phyloP scores from a whole-genome alignment of 495 filamentous ascomycete genomes.

The Penicillium cinerascens region DNA sequence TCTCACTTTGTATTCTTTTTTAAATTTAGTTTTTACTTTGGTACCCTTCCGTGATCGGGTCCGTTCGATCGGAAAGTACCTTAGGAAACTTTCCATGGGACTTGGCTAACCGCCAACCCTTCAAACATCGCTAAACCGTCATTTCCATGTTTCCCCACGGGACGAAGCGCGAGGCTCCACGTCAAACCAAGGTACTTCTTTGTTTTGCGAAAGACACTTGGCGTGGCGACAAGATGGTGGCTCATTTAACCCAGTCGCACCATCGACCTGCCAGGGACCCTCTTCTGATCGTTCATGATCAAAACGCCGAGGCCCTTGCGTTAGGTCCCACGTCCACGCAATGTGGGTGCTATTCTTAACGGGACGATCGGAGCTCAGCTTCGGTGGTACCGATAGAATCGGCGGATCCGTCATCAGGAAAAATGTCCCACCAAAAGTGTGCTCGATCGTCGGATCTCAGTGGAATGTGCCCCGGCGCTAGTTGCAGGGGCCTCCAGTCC shows the following conservation, averaged over 20 bases:
- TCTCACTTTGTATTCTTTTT: background rate
- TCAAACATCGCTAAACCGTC: background rate
- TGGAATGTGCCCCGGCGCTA: conserved; percentile 22
- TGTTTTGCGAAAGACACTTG: conserved; percentile 3
- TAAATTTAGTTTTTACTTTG: background rate
- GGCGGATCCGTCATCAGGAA: conserved; percentile 1
- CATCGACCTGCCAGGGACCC: conserved; percentile 3
- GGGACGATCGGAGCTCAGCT: conserved; percentile 10
- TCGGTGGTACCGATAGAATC: conserved; percentile 6
- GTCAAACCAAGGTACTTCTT: conserved; percentile 12
- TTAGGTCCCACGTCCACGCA: conserved; percentile 9
- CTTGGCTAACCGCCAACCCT: background rate
- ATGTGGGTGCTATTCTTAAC: conserved; percentile 24
- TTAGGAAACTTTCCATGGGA: background rate
- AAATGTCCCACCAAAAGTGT: background rate
- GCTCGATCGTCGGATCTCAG: conserved; percentile 27
- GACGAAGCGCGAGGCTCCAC: conserved; percentile 14
- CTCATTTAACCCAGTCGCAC: conserved; percentile 10
- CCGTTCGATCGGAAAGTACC: background rate
- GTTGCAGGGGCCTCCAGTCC: conserved; percentile 16
- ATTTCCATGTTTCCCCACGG: background rate
- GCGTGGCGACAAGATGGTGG: background rate
- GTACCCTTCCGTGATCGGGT: background rate
- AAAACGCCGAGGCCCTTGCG: conserved; percentile 9
- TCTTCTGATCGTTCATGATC: conserved; percentile 3